phyloP scores from a whole-genome alignment of 352 stramenopile genomes.

The Phytophthora meadii region DNA sequence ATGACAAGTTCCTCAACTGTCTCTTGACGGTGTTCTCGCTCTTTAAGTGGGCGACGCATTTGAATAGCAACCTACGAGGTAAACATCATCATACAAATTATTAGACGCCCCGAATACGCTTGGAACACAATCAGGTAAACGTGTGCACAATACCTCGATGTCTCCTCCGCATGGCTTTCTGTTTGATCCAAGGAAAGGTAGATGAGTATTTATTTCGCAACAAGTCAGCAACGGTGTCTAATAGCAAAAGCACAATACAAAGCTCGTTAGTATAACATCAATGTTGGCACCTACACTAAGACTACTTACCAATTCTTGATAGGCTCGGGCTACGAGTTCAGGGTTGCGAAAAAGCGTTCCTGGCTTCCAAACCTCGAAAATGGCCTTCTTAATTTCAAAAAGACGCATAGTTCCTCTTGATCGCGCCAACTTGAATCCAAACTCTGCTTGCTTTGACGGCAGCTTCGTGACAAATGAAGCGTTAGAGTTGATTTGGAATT shows the following conservation, averaged over 20 bases:
- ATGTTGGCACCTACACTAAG: not conserved
- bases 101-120: not conserved
- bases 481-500: constrained; percentile 41
- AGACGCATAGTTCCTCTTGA: constrained; percentile 71
- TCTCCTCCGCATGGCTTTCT: constrained; percentile 70
- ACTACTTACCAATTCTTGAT: constrained; percentile 65
- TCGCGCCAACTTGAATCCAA: constrained; percentile 61
- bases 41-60: constrained; percentile 63
- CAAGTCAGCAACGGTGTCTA: constrained; percentile 60
- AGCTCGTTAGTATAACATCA: not conserved
- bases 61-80: constrained; percentile 57
- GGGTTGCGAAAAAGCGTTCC: constrained; percentile 70
- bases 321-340: constrained; percentile 68
- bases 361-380: constrained; percentile 79
- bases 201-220: constrained; percentile 54
- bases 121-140: too few species aligned
- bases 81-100: constrained; percentile 1
- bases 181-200: constrained; percentile 76
- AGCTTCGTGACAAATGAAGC: constrained; percentile 37
- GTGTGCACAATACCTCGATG: constrained; percentile 51
- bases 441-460: constrained; percentile 35
- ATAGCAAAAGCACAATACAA: constrained; percentile 1
- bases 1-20: constrained; percentile 60
- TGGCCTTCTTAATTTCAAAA: constrained; percentile 84
- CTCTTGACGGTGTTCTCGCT: constrained; percentile 60